Percentiles rank a stretch among this genome's conserved stretches.
Evolutionary conservation across 1,284 basidiomycete genomes (phyloP).

Genomic region (Austroboletus niveus): DNA sequence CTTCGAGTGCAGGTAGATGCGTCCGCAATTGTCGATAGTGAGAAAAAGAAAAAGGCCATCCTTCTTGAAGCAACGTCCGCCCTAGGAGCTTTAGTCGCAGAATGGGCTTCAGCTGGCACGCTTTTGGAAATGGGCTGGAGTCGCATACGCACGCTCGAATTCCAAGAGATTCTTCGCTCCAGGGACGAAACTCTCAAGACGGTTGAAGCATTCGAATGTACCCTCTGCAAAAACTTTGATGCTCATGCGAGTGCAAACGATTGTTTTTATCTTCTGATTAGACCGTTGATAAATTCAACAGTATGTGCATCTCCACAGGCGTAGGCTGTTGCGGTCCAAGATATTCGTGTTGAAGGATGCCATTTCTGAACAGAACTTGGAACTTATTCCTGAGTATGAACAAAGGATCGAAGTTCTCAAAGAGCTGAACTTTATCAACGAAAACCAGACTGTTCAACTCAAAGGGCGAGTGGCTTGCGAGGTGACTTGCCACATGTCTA

Average conservation of each 20-base stretch:
- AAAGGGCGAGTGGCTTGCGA: slow-evolving; percentile 99
- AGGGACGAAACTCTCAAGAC: slow-evolving; percentile 53
- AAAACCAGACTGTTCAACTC: slow-evolving; percentile 90
- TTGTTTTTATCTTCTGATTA: neutral
- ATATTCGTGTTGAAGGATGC: slow-evolving; percentile 76
- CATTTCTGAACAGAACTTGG: slow-evolving; percentile 95
- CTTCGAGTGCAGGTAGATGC: slow-evolving; percentile 59
- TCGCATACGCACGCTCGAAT: slow-evolving; percentile 83
- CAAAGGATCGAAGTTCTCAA: slow-evolving; percentile 91
- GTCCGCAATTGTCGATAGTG: slow-evolving; percentile 59
- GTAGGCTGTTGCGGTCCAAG: slow-evolving; percentile 70
- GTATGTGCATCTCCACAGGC: slow-evolving; percentile 76
- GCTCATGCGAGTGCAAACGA: slow-evolving; percentile 29
- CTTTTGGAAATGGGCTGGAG: slow-evolving; percentile 85
- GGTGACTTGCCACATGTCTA: slow-evolving; percentile 40
- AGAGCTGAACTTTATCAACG: slow-evolving; percentile 89
- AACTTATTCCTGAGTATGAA: slow-evolving; percentile 96
- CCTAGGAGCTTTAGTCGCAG: slow-evolving; percentile 51
- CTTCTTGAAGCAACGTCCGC: slow-evolving; percentile 53
- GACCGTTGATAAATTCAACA: slow-evolving; percentile 34
- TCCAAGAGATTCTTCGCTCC: slow-evolving; percentile 78
- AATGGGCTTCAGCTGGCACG: slow-evolving; percentile 49
- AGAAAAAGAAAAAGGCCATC: slow-evolving; percentile 53
- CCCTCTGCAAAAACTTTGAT: slow-evolving; percentile 62
- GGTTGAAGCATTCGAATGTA: slow-evolving; percentile 48